phyloP scores from a whole-genome alignment of 495 filamentous ascomycete genomes.

The Penicillium daleae region DNA sequence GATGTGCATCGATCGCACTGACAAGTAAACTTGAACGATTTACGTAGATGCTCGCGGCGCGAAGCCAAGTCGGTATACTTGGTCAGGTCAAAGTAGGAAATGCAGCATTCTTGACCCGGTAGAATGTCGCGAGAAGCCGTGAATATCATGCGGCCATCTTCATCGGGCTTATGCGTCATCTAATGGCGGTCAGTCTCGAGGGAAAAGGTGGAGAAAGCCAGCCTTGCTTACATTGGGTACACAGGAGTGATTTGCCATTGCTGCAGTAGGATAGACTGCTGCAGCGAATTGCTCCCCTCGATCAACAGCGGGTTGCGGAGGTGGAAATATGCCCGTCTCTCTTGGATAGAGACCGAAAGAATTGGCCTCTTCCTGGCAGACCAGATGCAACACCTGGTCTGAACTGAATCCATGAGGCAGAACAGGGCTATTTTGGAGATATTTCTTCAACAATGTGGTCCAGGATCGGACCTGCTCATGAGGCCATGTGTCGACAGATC shows the following conservation, averaged over 20 bases:
- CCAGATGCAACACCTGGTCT: conserved; percentile 33
- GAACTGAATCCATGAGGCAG: conserved; percentile 32
- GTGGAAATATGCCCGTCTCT: conserved; percentile 37
- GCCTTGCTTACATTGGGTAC: conserved; percentile 38
- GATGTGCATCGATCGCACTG: conserved; percentile 36
- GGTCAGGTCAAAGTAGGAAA: conserved; percentile 45
- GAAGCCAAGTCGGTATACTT: conserved; percentile 25
- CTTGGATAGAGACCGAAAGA: conserved; percentile 48
- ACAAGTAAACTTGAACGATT: conserved; percentile 41
- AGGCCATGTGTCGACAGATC: conserved; percentile 40
- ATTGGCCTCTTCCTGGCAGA: conserved; percentile 47
- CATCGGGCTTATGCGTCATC: conserved; percentile 44
- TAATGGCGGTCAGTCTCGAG: conserved; percentile 16
- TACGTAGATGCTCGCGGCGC: conserved; percentile 36
- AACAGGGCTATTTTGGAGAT: conserved; percentile 27
- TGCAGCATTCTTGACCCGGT: conserved; percentile 45
- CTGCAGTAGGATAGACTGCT: conserved; percentile 43
- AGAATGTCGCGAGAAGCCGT: conserved; percentile 39
- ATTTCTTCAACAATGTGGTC: conserved; percentile 42
- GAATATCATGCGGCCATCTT: conserved; percentile 43
- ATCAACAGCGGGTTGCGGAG: conserved; percentile 18
- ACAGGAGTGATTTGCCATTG: conserved; percentile 47
- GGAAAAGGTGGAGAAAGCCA: not conserved
- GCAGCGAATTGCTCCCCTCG: conserved; percentile 45
- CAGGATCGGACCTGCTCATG: conserved; percentile 38